phyloP scores from a whole-genome alignment of 2,329 filamentous ascomycete genomes.

The Diaporthe amygdali region DNA sequence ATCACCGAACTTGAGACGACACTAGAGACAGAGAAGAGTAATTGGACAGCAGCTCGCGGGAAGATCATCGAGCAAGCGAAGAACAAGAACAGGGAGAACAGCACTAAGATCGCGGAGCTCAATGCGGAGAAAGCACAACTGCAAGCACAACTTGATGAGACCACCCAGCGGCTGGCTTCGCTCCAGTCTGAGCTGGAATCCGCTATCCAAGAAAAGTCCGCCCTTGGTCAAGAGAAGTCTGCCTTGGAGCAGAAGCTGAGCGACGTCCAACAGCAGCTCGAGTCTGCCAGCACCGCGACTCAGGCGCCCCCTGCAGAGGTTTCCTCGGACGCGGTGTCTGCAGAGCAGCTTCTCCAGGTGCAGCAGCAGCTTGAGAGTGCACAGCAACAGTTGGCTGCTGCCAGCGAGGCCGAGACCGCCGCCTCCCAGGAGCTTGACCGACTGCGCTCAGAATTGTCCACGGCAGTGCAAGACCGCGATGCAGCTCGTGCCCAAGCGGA shows the following conservation, averaged over 20 bases:
- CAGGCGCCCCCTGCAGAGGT: constrained; percentile 35
- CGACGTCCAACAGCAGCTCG: constrained; percentile 45
- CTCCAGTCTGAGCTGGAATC: constrained; percentile 60
- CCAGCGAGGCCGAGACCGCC: constrained; percentile 70
- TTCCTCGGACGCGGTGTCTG: constrained; percentile 41
- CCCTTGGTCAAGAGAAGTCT: not conserved
- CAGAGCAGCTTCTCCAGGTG: constrained; percentile 52
- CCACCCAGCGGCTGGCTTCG: constrained; percentile 43
- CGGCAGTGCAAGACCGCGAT: constrained; percentile 68
- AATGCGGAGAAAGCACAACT: constrained; percentile 59
- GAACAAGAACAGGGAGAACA: constrained; percentile 60
- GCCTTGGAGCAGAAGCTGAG: constrained; percentile 42
- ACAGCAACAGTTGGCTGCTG: constrained; percentile 66
- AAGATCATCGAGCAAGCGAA: constrained; percentile 69
- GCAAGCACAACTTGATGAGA: constrained; percentile 54
- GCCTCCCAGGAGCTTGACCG: constrained; percentile 67
- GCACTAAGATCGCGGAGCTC: constrained; percentile 57
- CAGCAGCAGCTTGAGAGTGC: constrained; percentile 48
- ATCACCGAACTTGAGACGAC: constrained; percentile 56
- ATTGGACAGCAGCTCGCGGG: constrained; percentile 57
- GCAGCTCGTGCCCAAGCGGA: constrained; percentile 54
- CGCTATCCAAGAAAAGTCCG: constrained; percentile 43
- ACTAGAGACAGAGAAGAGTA: constrained; percentile 59
- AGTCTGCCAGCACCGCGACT: constrained; percentile 7
- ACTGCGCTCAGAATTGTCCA: constrained; percentile 64